Base-by-base conservation (phyloP, 139 green algal genomes). In the Chlorella sp. region DNA sequence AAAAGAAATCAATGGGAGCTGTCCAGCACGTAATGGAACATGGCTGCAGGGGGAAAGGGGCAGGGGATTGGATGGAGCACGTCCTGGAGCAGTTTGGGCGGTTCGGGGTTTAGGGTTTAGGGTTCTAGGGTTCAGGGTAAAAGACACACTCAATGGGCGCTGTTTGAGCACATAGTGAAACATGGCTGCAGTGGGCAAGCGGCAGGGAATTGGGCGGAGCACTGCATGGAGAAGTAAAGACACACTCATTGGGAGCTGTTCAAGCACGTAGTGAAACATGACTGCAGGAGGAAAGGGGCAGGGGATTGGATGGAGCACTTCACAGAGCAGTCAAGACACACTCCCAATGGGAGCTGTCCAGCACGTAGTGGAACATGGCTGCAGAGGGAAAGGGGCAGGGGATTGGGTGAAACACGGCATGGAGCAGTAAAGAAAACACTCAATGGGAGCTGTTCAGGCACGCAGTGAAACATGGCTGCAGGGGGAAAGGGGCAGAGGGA, bases 351-450 rank as follows among this genome's bases (percentile, higher is more conserved):
- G n/a, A n/a, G n/a, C n/a, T n/a, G n/a, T n/a, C n/a, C n/a, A n/a
- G 87, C 21, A 48, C 78, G 21, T 90, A 90, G 42, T 91, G 80
- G 68, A 91, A 91, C 88, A 91, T 91, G 88, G 78, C 87, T 90
- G 87, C 61, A 71, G 37, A 0, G 3, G 28, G 36, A 18, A 5
- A 34, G 76, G 57, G 36, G 16, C 16, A 42, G 75, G 14, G 48
- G n/a, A 21, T n/a, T n/a, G n/a, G 68, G 16, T 39, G n/a, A n/a
- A 60, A 15, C 28, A 69, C 36, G 77, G 18, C 16, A 39, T 26
- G 4, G 76, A 82, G 32, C 75, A 81, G 11, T n/a, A n/a, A n/a
- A n/a, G n/a, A n/a, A 48, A 19, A 81, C 14, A 19, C 28, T 81
- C 34, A 21, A 39, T 34, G 39, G 37, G 37, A 83, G 78, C 22